Percentiles rank a stretch among this genome's conserved stretches.
These are phyloP conservation scores for Skeletonema marinoi DNA, from an alignment of 108 stramenopile genomes.

Conservation along the genomic window DNA sequence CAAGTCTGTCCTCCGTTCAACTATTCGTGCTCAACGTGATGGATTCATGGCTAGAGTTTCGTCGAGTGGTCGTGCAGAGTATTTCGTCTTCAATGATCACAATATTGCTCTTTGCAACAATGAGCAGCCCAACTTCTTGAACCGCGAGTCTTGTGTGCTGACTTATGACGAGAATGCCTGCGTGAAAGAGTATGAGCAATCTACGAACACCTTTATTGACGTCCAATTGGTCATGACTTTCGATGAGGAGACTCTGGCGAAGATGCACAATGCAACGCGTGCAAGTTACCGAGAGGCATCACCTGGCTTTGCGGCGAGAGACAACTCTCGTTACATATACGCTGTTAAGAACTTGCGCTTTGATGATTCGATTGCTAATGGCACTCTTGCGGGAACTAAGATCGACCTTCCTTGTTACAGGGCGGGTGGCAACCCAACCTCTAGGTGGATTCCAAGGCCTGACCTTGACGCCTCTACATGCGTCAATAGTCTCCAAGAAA, in stretches of 20 bases:
- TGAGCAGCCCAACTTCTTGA: slow-evolving; percentile 45
- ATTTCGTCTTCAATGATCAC: slow-evolving; percentile 33
- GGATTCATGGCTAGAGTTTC: slow-evolving; percentile 14
- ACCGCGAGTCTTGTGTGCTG: slow-evolving; percentile 36
- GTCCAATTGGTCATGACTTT: slow-evolving; percentile 41
- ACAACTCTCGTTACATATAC: slow-evolving; percentile 26
- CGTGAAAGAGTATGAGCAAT: slow-evolving; percentile 9
- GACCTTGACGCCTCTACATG: slow-evolving; percentile 31
- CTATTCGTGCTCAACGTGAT: slow-evolving; percentile 16
- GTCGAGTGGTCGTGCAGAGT: slow-evolving; percentile 1
- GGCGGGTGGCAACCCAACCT: slow-evolving; percentile 21
- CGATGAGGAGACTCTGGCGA: slow-evolving; percentile 29
- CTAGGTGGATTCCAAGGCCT: slow-evolving; percentile 38
- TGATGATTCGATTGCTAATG: slow-evolving; percentile 35
- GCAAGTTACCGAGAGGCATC: slow-evolving; percentile 1
- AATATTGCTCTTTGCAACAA: slow-evolving; percentile 48
- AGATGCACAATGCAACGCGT: slow-evolving; percentile 15
- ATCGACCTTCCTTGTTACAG: slow-evolving; percentile 22
- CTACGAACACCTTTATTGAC: slow-evolving; percentile 17
- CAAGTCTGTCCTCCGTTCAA: slow-evolving; percentile 27
- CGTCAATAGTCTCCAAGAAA: slow-evolving; percentile 23
- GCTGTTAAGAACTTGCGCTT: slow-evolving; percentile 29
- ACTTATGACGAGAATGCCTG: slow-evolving; percentile 39
- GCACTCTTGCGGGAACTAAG: slow-evolving; percentile 4
- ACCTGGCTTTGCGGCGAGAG: background rate